phyloP scores from a whole-genome alignment of 1,139 yeast genomes.

The Pneumocystis wakefieldiae region DNA sequence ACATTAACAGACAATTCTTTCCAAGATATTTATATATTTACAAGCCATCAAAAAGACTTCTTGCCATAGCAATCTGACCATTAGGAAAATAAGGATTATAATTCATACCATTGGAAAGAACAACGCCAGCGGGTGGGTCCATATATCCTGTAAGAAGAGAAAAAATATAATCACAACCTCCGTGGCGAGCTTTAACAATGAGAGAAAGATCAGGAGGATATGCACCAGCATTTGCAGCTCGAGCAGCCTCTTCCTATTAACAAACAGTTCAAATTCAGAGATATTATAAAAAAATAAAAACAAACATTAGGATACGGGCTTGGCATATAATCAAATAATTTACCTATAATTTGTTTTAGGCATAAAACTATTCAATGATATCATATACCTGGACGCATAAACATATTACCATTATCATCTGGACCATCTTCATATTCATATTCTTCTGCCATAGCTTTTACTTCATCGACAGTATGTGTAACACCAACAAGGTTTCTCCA shows the following conservation, averaged over 20 bases:
- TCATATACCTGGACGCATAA: constrained; percentile 62
- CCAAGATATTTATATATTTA: neutral
- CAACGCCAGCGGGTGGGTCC: constrained; percentile 96
- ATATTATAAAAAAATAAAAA: neutral
- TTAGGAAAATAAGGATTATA: constrained; percentile 99
- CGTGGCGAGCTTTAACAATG: constrained; percentile 98
- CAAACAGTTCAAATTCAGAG: neutral
- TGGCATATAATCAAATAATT: constrained; percentile 88
- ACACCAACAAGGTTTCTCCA: constrained; percentile 99
- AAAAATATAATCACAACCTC: constrained; percentile 91
- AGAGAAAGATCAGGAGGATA: constrained; percentile 95
- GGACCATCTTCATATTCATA: constrained; percentile 98
- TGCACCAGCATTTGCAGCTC: constrained; percentile 99
- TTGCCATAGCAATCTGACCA: constrained; percentile 97
- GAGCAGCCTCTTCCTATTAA: constrained; percentile 74
- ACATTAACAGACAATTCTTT: neutral
- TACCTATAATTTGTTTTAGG: constrained; percentile 30
- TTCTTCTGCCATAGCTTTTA: constrained; percentile 87
- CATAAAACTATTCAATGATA: neutral
- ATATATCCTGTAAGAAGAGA: constrained; percentile 95
- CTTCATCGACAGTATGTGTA: constrained; percentile 82
- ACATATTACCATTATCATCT: constrained; percentile 97
- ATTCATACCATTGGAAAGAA: constrained; percentile 81
- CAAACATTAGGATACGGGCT: constrained; percentile 69
- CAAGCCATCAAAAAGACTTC: constrained; percentile 90